Conservation (phyloP, 768 basidiomycete species). For the Tylopilus subfusipes region DNA sequence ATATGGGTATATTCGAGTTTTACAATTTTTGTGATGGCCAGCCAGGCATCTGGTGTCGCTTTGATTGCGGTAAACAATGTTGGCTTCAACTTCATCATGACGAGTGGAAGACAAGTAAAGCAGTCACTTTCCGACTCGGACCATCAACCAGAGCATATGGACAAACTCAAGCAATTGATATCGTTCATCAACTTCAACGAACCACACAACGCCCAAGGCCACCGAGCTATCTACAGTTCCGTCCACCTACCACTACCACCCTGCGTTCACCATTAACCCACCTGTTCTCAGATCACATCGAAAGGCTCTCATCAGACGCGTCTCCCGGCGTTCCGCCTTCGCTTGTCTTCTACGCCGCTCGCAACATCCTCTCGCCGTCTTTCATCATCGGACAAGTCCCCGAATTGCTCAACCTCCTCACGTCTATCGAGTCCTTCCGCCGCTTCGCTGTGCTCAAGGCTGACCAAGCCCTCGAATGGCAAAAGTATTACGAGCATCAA, state of each 20-base stretch:
- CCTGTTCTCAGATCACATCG: slow-evolving; percentile 9
- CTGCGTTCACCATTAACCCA: not conserved
- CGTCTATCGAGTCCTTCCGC: slow-evolving; percentile 23
- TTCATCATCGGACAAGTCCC: slow-evolving; percentile 32
- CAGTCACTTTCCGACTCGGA: not conserved
- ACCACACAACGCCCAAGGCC: slow-evolving; percentile 8
- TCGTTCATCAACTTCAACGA: slow-evolving; percentile 18
- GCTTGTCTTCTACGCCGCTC: slow-evolving; percentile 26
- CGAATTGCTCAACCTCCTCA: slow-evolving; percentile 26
- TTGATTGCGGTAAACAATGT: too few relatives aligned
- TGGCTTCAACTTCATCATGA: too few relatives aligned
- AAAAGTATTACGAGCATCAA: slow-evolving; percentile 19
- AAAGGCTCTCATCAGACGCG: not conserved
- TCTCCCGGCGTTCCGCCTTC: slow-evolving; percentile 7
- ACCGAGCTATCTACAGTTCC: slow-evolving; percentile 17
- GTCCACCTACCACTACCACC: not conserved
- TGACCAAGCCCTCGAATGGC: slow-evolving; percentile 25
- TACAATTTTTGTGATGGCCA: too few relatives aligned
- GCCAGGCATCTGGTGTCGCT: too few relatives aligned
- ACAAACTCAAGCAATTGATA: slow-evolving; percentile 8
- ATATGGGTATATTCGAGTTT: too few relatives aligned
- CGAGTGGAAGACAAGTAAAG: not conserved
- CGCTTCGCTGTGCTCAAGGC: slow-evolving; percentile 14
- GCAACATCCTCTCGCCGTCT: slow-evolving; percentile 28
- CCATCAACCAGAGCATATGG: not conserved